These are phyloP conservation scores for Penicillium olsonii DNA, from an alignment of 2,329 filamentous ascomycete genomes.

Conservation along the genomic window DNA sequence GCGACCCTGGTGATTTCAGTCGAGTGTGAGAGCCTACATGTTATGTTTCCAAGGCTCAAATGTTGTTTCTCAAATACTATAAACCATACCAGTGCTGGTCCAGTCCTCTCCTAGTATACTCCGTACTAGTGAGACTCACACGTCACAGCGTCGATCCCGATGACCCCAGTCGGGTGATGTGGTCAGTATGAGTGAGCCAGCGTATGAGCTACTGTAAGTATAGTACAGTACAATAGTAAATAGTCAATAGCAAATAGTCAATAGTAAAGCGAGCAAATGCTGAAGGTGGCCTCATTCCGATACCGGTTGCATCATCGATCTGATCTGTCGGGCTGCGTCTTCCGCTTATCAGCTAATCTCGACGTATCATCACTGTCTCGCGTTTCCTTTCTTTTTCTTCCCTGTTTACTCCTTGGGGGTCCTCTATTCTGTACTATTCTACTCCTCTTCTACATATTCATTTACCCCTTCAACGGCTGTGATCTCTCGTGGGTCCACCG, in stretches of 20 bases:
- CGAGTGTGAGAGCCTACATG: no score
- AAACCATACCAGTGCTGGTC: no score
- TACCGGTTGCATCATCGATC: slow-evolving; percentile 22
- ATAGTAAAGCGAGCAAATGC: no score
- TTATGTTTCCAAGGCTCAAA: no score
- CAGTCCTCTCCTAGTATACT: no score
- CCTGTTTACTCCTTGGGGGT: no score
- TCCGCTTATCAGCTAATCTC: slow-evolving; percentile 9
- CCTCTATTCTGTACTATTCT: background rate
- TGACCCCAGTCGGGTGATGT: slow-evolving; percentile 29
- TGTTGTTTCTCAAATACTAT: no score
- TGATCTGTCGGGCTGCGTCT: slow-evolving; percentile 1
- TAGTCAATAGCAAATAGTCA: no score
- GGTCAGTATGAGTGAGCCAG: no score
- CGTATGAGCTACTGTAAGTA: no score
- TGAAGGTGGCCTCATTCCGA: slow-evolving; percentile 10
- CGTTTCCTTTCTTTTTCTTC: background rate
- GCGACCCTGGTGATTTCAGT: no score
- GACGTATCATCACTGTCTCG: background rate
- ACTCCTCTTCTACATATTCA: background rate
- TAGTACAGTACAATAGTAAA: no score
- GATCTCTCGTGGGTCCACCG: background rate
- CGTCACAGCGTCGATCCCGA: slow-evolving; percentile 34
- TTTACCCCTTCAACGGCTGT: background rate
- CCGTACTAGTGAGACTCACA: background rate